phyloP scores from a whole-genome alignment of 768 basidiomycete species.

The Leccinum pellstonianum region DNA sequence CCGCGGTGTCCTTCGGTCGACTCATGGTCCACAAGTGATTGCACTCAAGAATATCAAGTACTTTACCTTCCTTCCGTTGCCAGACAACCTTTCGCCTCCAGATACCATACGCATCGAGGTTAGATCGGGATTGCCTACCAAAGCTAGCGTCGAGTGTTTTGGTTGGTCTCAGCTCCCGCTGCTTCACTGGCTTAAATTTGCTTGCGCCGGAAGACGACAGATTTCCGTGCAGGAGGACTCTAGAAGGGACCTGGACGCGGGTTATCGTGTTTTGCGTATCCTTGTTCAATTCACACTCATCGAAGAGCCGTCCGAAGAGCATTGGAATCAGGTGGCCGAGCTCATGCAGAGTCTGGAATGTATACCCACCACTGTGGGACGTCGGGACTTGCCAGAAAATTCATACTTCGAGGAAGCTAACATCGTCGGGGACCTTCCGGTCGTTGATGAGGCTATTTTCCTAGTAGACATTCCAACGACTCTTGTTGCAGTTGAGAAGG shows the following conservation, averaged over 20 bases:
- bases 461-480: background rate
- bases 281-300: slow-evolving; percentile 77
- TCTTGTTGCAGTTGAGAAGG: background rate
- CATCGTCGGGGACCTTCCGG: slow-evolving; percentile 47
- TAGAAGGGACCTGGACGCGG: slow-evolving; percentile 33
- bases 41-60: slow-evolving; percentile 60
- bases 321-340: slow-evolving; percentile 57
- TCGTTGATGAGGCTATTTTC: slow-evolving; percentile 5
- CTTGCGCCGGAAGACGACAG: slow-evolving; percentile 42
- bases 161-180: slow-evolving; percentile 75
- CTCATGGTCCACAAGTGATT: background rate
- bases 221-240: background rate
- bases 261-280: slow-evolving; percentile 59
- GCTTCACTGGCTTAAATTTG: slow-evolving; percentile 66
- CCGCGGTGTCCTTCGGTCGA: slow-evolving; percentile 20
- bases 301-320: slow-evolving; percentile 41
- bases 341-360: slow-evolving; percentile 54
- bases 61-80: slow-evolving; percentile 53
- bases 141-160: slow-evolving; percentile 44
- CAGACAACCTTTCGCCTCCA: slow-evolving; percentile 72
- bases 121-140: slow-evolving; percentile 52
- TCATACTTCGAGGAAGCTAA: slow-evolving; percentile 85
- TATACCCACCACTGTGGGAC: slow-evolving; percentile 73
- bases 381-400: slow-evolving; percentile 58
- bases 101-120: slow-evolving; percentile 68